Base-by-base conservation (phyloP, 1,284 basidiomycete species). In the Puccinia hordei region DNA sequence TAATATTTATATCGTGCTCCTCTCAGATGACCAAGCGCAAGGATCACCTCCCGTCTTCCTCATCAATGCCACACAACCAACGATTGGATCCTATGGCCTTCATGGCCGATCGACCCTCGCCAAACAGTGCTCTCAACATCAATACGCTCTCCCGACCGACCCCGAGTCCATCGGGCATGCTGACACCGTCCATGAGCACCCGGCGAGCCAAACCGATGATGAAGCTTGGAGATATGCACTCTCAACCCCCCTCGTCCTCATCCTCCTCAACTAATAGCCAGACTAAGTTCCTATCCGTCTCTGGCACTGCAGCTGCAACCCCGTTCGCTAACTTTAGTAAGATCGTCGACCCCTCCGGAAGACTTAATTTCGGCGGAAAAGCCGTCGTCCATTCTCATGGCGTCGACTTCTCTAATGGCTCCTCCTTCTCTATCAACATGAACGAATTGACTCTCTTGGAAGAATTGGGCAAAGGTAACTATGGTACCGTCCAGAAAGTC, bases 401-500 rank as follows among this genome's bases (percentile, higher is more conserved):
- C 76, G 96, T 99, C 83, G 93, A 99, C 84, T 99, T 99, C 85
- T 92, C 91, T 33, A 95, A 92, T 83, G 97, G 96, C 41, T 90
- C 92, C 46, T 94, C 92, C 19, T 98, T 95, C 87, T 89, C 91
- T 81, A 98, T 99, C 88, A 97, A 96, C 86, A 98, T 98, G 94
- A 90, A 91, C 81, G 93, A 99, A 85, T 90, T 99, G 81, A 90
- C 94, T 84, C 89, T 98, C 79, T 89, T 94, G 80, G 93, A 95
- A 84, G 87, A 87, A 81, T 89, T 99, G 59, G 96, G 96, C 51
- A 92, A 92, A 84, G 96, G 96, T 59, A 98, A 98, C 86, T 99
- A 99, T 85, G 96, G 96, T 33, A 96, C 94, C 0, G 97, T 99
- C 6, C 95, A 95, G 87, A 94, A 93, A 85, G 96, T 98, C 2